A percentile compares a stretch with the other conserved stretches of the same genome.
Evolutionary conservation across 2,329 filamentous ascomycete genomes (phyloP).

Genomic region (Apiospora kogelbergensis): DNA sequence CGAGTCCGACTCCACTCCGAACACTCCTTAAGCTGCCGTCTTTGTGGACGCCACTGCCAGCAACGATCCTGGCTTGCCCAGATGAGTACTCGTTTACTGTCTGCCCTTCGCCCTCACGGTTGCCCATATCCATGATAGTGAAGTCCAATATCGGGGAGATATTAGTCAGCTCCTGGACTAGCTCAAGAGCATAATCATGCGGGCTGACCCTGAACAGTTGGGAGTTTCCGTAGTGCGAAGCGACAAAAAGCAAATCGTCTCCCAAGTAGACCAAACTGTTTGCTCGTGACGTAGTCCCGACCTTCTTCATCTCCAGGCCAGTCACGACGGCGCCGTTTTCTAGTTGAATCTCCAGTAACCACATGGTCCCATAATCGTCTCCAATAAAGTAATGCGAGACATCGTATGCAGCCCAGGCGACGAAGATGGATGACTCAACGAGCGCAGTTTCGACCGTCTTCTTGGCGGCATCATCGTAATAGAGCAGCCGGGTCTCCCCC

Average conservation of each 20-base stretch:
- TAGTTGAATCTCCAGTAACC: slow-evolving; percentile 78
- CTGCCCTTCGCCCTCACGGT: slow-evolving; percentile 73
- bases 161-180: slow-evolving; percentile 77
- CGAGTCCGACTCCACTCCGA: slow-evolving; percentile 87
- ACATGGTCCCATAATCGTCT: slow-evolving; percentile 86
- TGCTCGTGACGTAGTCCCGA: slow-evolving; percentile 71
- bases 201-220: slow-evolving; percentile 62
- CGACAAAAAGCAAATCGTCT: slow-evolving; percentile 74
- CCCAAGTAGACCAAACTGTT: slow-evolving; percentile 78
- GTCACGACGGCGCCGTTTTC: slow-evolving; percentile 62
- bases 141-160: slow-evolving; percentile 94
- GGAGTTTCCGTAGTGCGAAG: slow-evolving; percentile 90
- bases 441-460: slow-evolving; percentile 64
- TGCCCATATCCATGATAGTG: slow-evolving; percentile 93
- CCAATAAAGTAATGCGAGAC: slow-evolving; percentile 81
- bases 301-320: slow-evolving; percentile 67
- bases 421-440: slow-evolving; percentile 77
- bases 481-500: slow-evolving; percentile 79
- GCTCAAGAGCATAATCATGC: slow-evolving; percentile 46
- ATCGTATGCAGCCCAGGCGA: slow-evolving; percentile 88
- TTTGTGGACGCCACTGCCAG: slow-evolving; percentile 85
- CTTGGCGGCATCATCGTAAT: slow-evolving; percentile 77
- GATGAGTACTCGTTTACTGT: slow-evolving; percentile 87
- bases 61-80: slow-evolving; percentile 89
- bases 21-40: slow-evolving; percentile 89